A percentile compares a stretch with the other conserved stretches of the same genome.
phyloP scores from a whole-genome alignment of 1,284 basidiomycete species.

The Cyathus olla region DNA sequence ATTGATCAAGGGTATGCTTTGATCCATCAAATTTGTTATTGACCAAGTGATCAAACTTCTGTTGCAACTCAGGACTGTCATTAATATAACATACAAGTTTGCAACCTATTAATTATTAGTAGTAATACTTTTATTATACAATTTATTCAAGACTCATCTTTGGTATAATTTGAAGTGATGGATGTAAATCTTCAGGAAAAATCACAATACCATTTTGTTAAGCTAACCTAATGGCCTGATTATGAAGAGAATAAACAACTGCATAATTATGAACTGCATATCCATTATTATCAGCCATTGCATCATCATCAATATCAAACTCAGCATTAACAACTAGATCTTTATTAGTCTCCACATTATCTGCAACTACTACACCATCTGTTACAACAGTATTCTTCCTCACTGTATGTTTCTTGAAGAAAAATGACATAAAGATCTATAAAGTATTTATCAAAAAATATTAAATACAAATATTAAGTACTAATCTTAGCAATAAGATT shows the following conservation, averaged over 20 bases:
- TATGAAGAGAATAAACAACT: not conserved
- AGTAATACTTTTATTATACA: no score
- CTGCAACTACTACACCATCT: not conserved
- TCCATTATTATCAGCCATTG: conserved; percentile 4
- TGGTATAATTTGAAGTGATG: not conserved
- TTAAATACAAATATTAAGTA: not conserved
- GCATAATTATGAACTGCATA: not conserved
- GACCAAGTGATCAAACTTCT: conserved; percentile 24
- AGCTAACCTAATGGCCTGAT: conserved; percentile 4
- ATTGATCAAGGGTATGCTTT: conserved; percentile 4
- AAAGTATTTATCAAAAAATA: not conserved
- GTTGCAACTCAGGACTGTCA: conserved; percentile 15
- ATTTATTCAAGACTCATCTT: not conserved
- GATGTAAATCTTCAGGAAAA: not conserved
- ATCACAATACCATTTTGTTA: not conserved
- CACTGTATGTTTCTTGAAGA: conserved; percentile 6
- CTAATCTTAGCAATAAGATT: conserved; percentile 12
- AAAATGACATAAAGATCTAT: conserved; percentile 12
- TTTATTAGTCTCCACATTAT: not conserved
- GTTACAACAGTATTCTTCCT: not conserved
- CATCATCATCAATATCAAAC: not conserved
- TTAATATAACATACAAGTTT: conserved; percentile 19
- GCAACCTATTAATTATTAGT: conserved; percentile 10
- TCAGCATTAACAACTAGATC: no score
- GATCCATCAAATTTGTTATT: conserved; percentile 5